Evolutionary conservation across 2,329 filamentous ascomycete genomes (phyloP), one percentile per base, ranked within the genome.

Genomic region (Aspergillus aculeatus): DNA sequence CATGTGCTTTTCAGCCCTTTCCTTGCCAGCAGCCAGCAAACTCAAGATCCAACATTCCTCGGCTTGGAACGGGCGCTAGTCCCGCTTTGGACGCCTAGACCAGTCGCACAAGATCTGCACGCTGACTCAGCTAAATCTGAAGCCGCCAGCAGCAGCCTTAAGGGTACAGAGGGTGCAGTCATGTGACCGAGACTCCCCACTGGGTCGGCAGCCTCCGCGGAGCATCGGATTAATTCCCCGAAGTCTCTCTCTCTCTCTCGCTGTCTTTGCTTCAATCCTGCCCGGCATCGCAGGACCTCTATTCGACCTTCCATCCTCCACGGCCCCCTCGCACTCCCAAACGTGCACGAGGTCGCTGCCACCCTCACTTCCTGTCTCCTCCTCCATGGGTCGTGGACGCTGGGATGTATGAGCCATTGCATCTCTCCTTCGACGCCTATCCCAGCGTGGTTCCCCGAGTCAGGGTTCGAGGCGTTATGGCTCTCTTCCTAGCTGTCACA

Each of bases 381-480:
- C 54, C 65, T 71, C 69, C 62, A 73, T 74, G 72, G 72, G 68
- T 68, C 47, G 55, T 68, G 64, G 69, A 74, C 71, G 72, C 68
- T 74, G 77, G 78, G 71, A 80, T 75, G 74, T 76, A 78, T 72
- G 78, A 80, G 71, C 74, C 77, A 64, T 69, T 80, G 57, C 75
- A 77, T 67, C 73, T 79, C 66, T 74, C 77, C 54, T 75, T 77
- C 66, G 74, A 80, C 72, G 73, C 75, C 71, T 80, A 81, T 68
- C 77, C 77, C 56, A 72, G 75, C 62, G 74, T 79, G 62, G 74
- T 79, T 54, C 78, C 78, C 53, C 75, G 73, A 68, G 77, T 81
- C 62, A 76, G 77, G 73, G 77, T 79, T 56, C 75, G 77, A 75
- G 79, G 78, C 66, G 76, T 78, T 66, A 80, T 81, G 78, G 79